Evolutionary conservation across 805 yeast genomes (phyloP).

Genomic region (Ogataea paradorogensis): DNA sequence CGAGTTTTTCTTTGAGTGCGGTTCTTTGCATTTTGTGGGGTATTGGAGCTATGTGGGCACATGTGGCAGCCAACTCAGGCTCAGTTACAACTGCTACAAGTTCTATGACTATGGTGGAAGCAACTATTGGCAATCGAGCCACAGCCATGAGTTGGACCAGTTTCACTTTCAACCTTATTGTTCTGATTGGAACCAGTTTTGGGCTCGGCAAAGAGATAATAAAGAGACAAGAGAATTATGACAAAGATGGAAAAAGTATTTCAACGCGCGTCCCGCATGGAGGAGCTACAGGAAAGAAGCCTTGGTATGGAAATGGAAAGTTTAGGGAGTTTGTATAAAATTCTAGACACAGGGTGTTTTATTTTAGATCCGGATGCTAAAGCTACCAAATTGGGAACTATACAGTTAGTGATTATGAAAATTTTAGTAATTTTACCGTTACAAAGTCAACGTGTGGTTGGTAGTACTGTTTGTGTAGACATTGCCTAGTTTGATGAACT

Average conservation of each 20-base stretch:
- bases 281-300: neutral
- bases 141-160: slow-evolving; percentile 60
- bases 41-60: slow-evolving; percentile 61
- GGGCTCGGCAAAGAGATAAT: slow-evolving; percentile 36
- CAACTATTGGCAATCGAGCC: slow-evolving; percentile 48
- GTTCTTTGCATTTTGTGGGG: slow-evolving; percentile 53
- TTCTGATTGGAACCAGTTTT: slow-evolving; percentile 37
- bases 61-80: slow-evolving; percentile 51
- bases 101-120: slow-evolving; percentile 47
- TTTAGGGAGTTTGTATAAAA: slow-evolving; percentile 8
- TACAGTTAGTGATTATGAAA: neutral
- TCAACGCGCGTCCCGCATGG: slow-evolving; percentile 2
- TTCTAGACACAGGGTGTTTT: neutral
- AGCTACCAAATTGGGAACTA: slow-evolving; percentile 1
- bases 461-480: too few relatives aligned
- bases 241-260: slow-evolving; percentile 6
- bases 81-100: slow-evolving; percentile 43
- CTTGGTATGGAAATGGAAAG: slow-evolving; percentile 1
- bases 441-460: neutral
- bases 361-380: neutral
- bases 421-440: slow-evolving; percentile 7
- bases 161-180: slow-evolving; percentile 46
- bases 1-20: slow-evolving; percentile 34
- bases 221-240: neutral
- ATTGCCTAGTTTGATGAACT: too few relatives aligned